phyloP scores from a whole-genome alignment of 2,329 filamentous ascomycete genomes.

The Paraphaeosphaeria minitans region DNA sequence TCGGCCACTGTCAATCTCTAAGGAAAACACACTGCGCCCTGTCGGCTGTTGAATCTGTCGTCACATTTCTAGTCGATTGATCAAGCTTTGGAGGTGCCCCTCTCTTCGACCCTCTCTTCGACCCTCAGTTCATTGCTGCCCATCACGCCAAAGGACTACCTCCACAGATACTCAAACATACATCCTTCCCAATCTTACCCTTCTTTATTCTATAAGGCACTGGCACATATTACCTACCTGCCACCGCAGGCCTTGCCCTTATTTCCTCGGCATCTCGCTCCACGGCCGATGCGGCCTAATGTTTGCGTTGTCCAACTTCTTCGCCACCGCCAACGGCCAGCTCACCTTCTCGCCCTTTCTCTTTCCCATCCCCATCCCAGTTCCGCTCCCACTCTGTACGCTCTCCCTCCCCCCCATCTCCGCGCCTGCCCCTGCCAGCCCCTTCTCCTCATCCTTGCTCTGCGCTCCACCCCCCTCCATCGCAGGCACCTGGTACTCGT shows the following conservation, averaged over 20 bases:
- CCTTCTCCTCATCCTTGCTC: conserved; percentile 20
- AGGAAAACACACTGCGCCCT: too few species aligned
- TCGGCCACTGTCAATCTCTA: too few species aligned
- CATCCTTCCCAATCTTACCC: too few species aligned
- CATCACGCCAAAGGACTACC: too few species aligned
- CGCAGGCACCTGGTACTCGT: conserved; percentile 31
- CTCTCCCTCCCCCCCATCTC: conserved; percentile 15
- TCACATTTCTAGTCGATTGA: too few species aligned
- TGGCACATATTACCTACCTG: too few species aligned
- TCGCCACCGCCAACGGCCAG: conserved; percentile 26
- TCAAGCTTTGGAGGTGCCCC: too few species aligned
- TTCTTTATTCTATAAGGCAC: too few species aligned
- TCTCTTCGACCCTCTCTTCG: too few species aligned
- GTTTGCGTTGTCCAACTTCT: conserved; percentile 20
- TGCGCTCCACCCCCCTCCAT: conserved; percentile 27
- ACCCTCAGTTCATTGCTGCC: too few species aligned
- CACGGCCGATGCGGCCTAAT: conserved; percentile 34
- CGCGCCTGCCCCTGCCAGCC: conserved; percentile 13
- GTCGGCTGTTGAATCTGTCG: too few species aligned
- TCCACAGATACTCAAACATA: too few species aligned
- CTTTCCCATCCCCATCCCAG: conserved; percentile 12
- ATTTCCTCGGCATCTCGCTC: conserved; percentile 29
- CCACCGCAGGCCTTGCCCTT: background rate
- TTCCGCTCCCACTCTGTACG: background rate
- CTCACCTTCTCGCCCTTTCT: conserved; percentile 19